Percentiles rank a stretch among this genome's conserved stretches.
phyloP scores from a whole-genome alignment of 345 rosid species.

The Erysimum cheiranthoides region DNA sequence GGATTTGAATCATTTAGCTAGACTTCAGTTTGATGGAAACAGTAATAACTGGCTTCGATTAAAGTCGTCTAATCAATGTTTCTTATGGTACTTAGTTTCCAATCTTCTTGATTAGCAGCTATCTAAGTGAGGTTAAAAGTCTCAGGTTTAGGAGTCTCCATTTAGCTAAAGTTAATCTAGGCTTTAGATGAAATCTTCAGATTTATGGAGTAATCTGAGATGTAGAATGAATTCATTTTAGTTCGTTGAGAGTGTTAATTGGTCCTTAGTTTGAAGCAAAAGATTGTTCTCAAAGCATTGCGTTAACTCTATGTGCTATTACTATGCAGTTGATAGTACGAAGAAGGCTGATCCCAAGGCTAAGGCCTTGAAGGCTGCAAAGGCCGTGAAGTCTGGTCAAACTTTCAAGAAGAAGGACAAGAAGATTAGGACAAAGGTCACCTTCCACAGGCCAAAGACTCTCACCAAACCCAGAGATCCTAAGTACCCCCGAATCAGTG shows the following conservation, averaged over 20 bases:
- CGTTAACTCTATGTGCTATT: background rate
- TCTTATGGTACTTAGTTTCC: background rate
- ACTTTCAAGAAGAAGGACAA: slow-evolving; percentile 77
- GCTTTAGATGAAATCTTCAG: background rate
- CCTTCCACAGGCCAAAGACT: slow-evolving; percentile 93
- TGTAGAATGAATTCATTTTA: background rate
- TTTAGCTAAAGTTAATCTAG: background rate
- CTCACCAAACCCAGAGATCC: slow-evolving; percentile 79
- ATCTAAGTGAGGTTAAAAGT: background rate
- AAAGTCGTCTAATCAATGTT: background rate
- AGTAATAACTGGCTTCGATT: background rate
- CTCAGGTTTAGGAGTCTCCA: background rate
- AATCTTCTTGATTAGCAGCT: background rate
- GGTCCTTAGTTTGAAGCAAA: background rate
- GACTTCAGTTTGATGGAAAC: background rate
- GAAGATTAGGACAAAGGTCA: slow-evolving; percentile 86
- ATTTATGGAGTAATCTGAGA: background rate
- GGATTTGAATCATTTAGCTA: background rate
- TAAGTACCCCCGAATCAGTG: slow-evolving; percentile 80
- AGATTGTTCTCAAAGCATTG: background rate
- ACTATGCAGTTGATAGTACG: slow-evolving; percentile 49
- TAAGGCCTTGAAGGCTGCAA: slow-evolving; percentile 87
- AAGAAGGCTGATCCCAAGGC: slow-evolving; percentile 86
- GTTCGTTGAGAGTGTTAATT: background rate
- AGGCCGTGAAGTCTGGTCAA: slow-evolving; percentile 83